Evolutionary conservation across 768 basidiomycete species (phyloP), one percentile per base, ranked within the genome.

Genomic region (Mycena amicta): DNA sequence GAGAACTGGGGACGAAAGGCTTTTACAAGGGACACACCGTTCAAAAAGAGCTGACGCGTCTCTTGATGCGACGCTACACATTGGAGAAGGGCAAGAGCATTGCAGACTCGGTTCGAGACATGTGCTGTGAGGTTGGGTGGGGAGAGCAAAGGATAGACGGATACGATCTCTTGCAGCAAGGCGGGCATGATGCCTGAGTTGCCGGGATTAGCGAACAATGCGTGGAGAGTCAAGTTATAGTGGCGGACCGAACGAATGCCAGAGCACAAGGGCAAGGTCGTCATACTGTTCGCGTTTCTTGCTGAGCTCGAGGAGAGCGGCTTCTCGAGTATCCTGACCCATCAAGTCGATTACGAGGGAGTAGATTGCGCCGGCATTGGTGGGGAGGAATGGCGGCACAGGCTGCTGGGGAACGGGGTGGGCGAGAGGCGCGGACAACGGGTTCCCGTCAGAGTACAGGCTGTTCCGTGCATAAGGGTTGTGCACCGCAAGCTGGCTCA

Each of bases 261-360:
- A 99, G 5, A 99, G 81, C 25, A 99, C 92, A 41, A 98, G 83
- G 2, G 97, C 97, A 46, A 99, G 86, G 75, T 99, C 95, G 71
- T 99, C 97, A 70, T 96, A 98, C 74, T 98, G 95, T 75, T 98
- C 97, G 62, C 97, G 80, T 80, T 98, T 98, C 83, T 99, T 98
- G 77, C 93, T 96, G 67, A 99, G 80, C 76, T 99, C 97, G 53
- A 98, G 80, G 50, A 99, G 78, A 2, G 97, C 96, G 2, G 81
- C 82, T 70, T 99, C 97, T 61, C 96, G 83, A n/a, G 89, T 85
- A 55, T 78, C 83, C 1, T 89, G 86, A 67, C 93, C 88, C 80
- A 91, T 82, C 26, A 96, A 77, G 56, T 96, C 92, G 64, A 94
- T 86, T 59, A 98, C 95, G 52, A 98, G 82, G 12, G 81, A 78